Base-by-base conservation (phyloP, 257 asterid species). In the Solanum virginianum region DNA sequence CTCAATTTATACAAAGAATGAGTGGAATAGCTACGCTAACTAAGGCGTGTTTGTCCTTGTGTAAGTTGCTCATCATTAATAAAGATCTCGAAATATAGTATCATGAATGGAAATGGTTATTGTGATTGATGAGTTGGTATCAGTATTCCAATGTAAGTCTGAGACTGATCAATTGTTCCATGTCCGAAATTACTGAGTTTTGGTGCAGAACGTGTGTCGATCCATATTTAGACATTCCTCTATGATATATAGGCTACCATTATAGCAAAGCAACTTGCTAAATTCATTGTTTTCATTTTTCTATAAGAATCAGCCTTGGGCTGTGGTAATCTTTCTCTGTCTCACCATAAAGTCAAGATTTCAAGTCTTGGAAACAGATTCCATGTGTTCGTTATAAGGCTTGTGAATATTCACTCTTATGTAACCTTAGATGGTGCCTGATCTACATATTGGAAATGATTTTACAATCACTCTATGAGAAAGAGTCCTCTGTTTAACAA, bases 1-100 rank as follows among this genome's bases (percentile, higher is more conserved):
- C 98, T 95, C 84, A 97, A 97, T 88, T 97, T 86, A 97, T 97
- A 98, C 98, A 97, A 91, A 91, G 99, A 86, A 97, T 97, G 99
- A 97, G 98, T 84, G 99, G 99, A 90, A 91, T 97, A 83, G 98
- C 99, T 60, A 97, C 98, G 89, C 94, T 97, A 79, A 94, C 98
- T 65, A 93, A 93, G 98, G 98, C 95, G 80, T 55, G 87, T 80
- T 81, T 79, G 60, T 45, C 65, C 82, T 86, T 14, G 18, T 10
- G 79, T 85, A 71, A 68, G 74, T 80, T 75, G 75, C 65, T 54
- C 10, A 65, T 57, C 57, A 36, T 26, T 85, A 56, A 66, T 54
- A 49, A 75, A 3, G 59, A 79, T 26, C 24, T 51, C 26, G 29
- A 26, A 79, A 53, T 6, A 77, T 51, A 53, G 51, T 77, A 16